Evolutionary conservation across 805 yeast species (phyloP).

Genomic region (Lipomyces yamanashiensis): DNA sequence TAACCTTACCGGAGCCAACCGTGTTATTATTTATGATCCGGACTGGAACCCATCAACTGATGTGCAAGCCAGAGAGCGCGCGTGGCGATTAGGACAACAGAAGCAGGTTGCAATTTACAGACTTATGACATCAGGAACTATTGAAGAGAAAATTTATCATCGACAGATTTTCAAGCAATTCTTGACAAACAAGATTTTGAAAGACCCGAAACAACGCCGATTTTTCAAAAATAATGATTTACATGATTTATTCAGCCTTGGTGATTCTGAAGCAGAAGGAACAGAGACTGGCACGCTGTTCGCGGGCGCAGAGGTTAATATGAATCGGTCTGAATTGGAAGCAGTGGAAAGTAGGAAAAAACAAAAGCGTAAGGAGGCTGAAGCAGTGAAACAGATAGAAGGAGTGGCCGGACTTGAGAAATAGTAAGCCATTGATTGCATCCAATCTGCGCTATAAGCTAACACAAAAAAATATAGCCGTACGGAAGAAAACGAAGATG

Average conservation of each 20-base stretch:
- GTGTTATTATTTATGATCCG: slow-evolving; percentile 93
- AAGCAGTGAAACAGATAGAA: slow-evolving; percentile 66
- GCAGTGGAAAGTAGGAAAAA: slow-evolving; percentile 32
- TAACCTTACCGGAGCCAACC: slow-evolving; percentile 90
- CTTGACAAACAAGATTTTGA: slow-evolving; percentile 86
- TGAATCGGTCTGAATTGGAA: slow-evolving; percentile 40
- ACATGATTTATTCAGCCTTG: slow-evolving; percentile 84
- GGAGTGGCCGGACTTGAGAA: slow-evolving; percentile 79
- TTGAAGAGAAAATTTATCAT: slow-evolving; percentile 95
- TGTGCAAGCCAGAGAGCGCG: slow-evolving; percentile 93
- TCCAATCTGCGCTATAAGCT: too few species aligned
- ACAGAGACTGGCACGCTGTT: slow-evolving; percentile 73
- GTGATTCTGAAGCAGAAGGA: slow-evolving; percentile 68
- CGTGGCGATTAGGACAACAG: slow-evolving; percentile 96
- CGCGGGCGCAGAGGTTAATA: slow-evolving; percentile 52
- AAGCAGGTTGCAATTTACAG: slow-evolving; percentile 89
- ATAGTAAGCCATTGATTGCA: slow-evolving; percentile 53
- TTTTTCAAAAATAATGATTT: slow-evolving; percentile 91
- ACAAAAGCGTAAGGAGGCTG: slow-evolving; percentile 51
- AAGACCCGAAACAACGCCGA: slow-evolving; percentile 92
- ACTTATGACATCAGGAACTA: slow-evolving; percentile 90
- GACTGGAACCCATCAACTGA: slow-evolving; percentile 99
- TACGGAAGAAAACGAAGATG: slow-evolving; percentile 25
- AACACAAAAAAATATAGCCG: slow-evolving; percentile 6
- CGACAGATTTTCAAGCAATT: slow-evolving; percentile 96